Evolutionary conservation across 345 rosid species (phyloP), one percentile per base, ranked within the genome.

Genomic region (Hibiscus trionum): DNA sequence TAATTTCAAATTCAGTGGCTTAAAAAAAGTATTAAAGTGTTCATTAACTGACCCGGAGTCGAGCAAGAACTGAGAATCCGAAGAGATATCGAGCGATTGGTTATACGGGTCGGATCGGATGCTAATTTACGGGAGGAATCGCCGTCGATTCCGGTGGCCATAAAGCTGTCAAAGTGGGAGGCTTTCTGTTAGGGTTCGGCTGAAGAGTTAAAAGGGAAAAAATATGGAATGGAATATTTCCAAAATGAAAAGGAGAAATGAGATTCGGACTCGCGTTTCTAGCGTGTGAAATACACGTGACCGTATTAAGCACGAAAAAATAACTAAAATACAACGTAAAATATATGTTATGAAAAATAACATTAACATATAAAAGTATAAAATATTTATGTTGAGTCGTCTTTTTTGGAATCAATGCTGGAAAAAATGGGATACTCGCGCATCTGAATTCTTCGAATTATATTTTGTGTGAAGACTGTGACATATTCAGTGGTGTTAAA

Each of bases 121-220:
- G 35, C 55, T 15, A 24, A 14, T 6, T 26, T 46, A 2, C 57
- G 5, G 70, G 57, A 66, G 3, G 7, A 47, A 26, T 26, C 37
- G 37, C 31, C 70, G 70, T 66, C 70, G 57, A 66, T 46, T 66
- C 70, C 14, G 70, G 57, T 15, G 57, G 70, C 70, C 70, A 66
- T 66, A 66, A 3, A 66, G 11, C 70, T 11, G 37, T 66, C 70
- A 66, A 66, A 26, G n/a, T 6, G 33, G 16, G 61, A 0, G 53
- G 15, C 7, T 10, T 24, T 24, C 24, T 11, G 19, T 58, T 21
- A 21, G 61, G 31, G 33, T 11, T 58, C 31, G 15, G 2, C 10
- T 14, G 35, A 46, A 46, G 6, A 65, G 29, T 9, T 37, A 55
- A 55, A 55, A 55, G 27, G 26, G 3, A 1, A 19, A 19, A 21